Conservation (phyloP, 2,329 filamentous ascomycete genomes). For the Fusarium torulosum region DNA sequence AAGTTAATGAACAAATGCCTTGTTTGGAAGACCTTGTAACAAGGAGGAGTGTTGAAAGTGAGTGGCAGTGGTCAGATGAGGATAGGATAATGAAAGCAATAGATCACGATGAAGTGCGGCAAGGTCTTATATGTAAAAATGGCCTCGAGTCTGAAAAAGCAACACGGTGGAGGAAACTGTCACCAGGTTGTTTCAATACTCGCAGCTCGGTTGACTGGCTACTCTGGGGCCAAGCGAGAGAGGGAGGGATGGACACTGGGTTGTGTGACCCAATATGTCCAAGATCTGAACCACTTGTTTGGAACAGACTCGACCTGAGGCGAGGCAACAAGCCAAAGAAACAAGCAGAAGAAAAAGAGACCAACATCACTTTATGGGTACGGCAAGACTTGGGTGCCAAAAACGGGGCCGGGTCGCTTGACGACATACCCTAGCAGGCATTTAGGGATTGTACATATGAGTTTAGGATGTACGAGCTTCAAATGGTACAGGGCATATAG, state of each 20-base stretch:
- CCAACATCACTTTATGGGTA: constrained; percentile 45
- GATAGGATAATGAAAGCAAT: constrained; percentile 19
- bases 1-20: constrained; percentile 6
- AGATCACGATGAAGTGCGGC: constrained; percentile 34
- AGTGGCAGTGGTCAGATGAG: constrained; percentile 26
- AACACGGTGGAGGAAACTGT: constrained; percentile 43
- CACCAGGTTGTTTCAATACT: constrained; percentile 39
- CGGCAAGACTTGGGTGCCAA: constrained; percentile 38
- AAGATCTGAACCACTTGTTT: constrained; percentile 55
- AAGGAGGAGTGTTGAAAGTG: constrained; percentile 21
- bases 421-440: constrained; percentile 38
- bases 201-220: constrained; percentile 37
- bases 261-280: constrained; percentile 54
- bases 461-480: constrained; percentile 23
- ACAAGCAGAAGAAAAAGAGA: constrained; percentile 35
- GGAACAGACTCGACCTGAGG: constrained; percentile 52
- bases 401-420: constrained; percentile 39
- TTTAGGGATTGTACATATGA: constrained; percentile 21
- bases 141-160: constrained; percentile 45
- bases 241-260: constrained; percentile 48
- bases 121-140: constrained; percentile 46
- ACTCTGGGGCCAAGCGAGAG: constrained; percentile 46
- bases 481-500: constrained; percentile 30
- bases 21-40: constrained; percentile 7
- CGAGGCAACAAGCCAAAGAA: constrained; percentile 48